Evolutionary conservation across 176 grass and related monocot species (phyloP).

Genomic region (Oryza nivara): DNA sequence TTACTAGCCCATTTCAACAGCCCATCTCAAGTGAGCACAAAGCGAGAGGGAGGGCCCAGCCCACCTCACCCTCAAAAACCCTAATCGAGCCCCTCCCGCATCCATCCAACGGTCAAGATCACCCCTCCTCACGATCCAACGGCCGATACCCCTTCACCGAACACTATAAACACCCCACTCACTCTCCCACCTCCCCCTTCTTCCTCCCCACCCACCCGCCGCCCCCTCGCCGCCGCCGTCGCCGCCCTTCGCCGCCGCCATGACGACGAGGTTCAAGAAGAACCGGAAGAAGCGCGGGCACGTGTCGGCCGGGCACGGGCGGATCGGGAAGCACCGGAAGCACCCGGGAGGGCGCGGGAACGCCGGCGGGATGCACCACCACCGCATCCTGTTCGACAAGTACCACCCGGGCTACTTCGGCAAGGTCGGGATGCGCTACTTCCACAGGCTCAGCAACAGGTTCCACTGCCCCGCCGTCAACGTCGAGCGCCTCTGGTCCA

Average conservation of each 20-base stretch:
- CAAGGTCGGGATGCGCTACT: conserved; percentile 39
- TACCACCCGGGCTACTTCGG: conserved; percentile 64
- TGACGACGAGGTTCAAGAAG: conserved; percentile 27
- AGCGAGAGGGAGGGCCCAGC: too few relatives aligned
- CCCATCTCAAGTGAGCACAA: too few relatives aligned
- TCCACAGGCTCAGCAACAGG: conserved; percentile 65
- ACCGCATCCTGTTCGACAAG: conserved; percentile 77
- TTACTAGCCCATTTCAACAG: too few relatives aligned
- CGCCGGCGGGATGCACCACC: conserved; percentile 65
- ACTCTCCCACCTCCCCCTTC: background rate
- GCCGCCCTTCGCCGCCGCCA: too few relatives aligned
- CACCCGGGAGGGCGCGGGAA: conserved; percentile 59
- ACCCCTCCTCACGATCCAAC: background rate
- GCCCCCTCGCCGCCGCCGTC: too few relatives aligned
- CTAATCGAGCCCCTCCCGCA: background rate
- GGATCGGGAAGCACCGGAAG: conserved; percentile 23
- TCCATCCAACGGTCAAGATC: background rate
- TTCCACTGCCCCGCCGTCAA: conserved; percentile 61
- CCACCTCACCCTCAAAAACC: background rate
- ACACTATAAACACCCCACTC: background rate
- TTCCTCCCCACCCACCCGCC: background rate
- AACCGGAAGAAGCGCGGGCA: conserved; percentile 32
- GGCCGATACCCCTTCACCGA: background rate
- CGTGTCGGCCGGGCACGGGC: too few relatives aligned
- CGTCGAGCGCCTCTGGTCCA: conserved; percentile 15